Evolutionary conservation across 129 eudicot species (phyloP).

Genomic region (Saussurea involucrata): DNA sequence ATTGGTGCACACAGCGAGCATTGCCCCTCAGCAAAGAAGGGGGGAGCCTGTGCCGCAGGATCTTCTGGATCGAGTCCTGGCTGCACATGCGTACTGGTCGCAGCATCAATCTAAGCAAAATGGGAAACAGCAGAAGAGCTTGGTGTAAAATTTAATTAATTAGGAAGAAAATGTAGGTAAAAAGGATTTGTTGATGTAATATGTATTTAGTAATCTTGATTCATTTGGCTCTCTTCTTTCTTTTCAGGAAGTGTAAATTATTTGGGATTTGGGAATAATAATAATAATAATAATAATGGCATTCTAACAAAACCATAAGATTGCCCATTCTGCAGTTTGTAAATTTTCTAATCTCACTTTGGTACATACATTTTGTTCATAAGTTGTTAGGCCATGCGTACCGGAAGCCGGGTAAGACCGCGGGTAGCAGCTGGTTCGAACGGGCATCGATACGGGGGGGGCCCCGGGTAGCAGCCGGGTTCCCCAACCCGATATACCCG

Average conservation of each 20-base stretch:
- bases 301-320: slow-evolving; percentile 29
- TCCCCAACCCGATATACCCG: no score
- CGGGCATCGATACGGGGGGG: no score
- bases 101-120: slow-evolving; percentile 77
- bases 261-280: slow-evolving; percentile 33
- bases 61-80: slow-evolving; percentile 74
- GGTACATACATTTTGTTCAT: not conserved
- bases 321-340: slow-evolving; percentile 35
- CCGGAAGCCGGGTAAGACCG: no score
- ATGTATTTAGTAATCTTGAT: slow-evolving; percentile 25
- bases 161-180: slow-evolving; percentile 26
- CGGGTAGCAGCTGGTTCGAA: no score
- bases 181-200: slow-evolving; percentile 24
- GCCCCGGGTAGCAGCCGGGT: no score
- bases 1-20: slow-evolving; percentile 92
- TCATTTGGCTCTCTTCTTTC: slow-evolving; percentile 22
- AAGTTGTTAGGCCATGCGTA: no score
- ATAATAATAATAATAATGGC: slow-evolving; percentile 29
- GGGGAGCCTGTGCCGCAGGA: slow-evolving; percentile 97
- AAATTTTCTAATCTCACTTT: slow-evolving; percentile 22
- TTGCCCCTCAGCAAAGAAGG: slow-evolving; percentile 90
- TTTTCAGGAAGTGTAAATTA: slow-evolving; percentile 35
- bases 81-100: slow-evolving; percentile 94
- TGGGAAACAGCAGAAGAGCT: slow-evolving; percentile 50
- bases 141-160: slow-evolving; percentile 35